phyloP scores from a whole-genome alignment of 441 rosid species.

The Brassica balearica region DNA sequence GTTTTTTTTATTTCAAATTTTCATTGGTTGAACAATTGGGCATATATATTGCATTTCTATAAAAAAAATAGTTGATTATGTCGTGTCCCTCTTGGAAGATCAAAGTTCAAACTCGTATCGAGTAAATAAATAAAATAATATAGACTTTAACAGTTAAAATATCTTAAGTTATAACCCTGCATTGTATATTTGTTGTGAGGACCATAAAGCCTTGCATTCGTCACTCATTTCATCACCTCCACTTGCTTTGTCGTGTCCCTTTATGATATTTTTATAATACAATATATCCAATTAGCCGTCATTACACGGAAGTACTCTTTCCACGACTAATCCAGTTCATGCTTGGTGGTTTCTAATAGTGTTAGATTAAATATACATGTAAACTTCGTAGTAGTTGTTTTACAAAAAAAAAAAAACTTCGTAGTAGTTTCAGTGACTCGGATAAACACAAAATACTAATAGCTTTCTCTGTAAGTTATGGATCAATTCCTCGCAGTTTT shows the following conservation, averaged over 20 bases:
- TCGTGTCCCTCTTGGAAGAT: not conserved
- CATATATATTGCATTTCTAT: not conserved
- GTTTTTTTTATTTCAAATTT: not conserved
- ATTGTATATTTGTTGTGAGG: not conserved
- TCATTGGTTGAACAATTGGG: conserved; percentile 12
- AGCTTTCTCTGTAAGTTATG: not conserved
- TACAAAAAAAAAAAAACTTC: not conserved
- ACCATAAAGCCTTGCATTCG: conserved; percentile 8
- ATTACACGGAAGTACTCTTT: not conserved
- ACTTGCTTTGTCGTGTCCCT: conserved; percentile 14
- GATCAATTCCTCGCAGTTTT: not conserved
- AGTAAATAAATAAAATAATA: conserved; percentile 25
- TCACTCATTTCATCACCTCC: conserved; percentile 17
- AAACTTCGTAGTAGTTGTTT: conserved; percentile 20
- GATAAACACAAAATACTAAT: not conserved
- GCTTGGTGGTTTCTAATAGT: not conserved
- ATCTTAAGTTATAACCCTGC: not conserved
- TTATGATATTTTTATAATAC: not conserved
- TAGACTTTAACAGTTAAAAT: not conserved
- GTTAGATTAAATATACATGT: conserved; percentile 2
- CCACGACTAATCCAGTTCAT: not conserved
- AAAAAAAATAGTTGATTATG: not conserved
- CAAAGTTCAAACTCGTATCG: conserved; percentile 20
- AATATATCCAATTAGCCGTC: not conserved
- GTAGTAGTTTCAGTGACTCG: conserved; percentile 18